Conservation (phyloP, 2,329 filamentous ascomycete species). For the Hypoxylon rubiginosum region DNA sequence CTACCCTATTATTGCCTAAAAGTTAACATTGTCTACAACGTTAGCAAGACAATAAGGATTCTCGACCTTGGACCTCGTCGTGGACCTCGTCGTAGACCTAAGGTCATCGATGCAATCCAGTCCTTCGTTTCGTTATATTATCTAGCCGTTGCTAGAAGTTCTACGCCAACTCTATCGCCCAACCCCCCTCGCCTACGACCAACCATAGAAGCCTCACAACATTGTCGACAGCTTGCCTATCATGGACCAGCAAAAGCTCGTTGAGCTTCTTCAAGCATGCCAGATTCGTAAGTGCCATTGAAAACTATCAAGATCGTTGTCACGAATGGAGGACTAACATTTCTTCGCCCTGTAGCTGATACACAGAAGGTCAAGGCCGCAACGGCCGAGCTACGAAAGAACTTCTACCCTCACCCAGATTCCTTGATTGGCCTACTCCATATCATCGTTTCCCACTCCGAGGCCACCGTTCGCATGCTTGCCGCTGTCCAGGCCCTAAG, state of each 20-base stretch:
- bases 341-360: constrained; percentile 72
- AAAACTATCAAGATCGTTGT: constrained; percentile 1
- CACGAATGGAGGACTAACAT: constrained; percentile 51
- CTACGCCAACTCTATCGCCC: background rate
- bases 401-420: constrained; percentile 89
- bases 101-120: constrained; percentile 37
- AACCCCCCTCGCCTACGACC: background rate
- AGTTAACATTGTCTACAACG: background rate
- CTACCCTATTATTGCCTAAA: constrained; percentile 24
- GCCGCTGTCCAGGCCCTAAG: constrained; percentile 91
- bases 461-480: constrained; percentile 83
- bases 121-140: constrained; percentile 8
- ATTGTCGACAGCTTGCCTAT: constrained; percentile 35
- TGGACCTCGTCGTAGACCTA: constrained; percentile 31
- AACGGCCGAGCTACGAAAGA: constrained; percentile 90
- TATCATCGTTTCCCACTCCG: constrained; percentile 83
- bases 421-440: constrained; percentile 89
- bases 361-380: constrained; percentile 91
- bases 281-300: constrained; percentile 78
- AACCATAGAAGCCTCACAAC: constrained; percentile 3
- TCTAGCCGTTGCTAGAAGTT: constrained; percentile 8
- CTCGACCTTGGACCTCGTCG: constrained; percentile 17
- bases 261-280: constrained; percentile 87
- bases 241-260: constrained; percentile 88
- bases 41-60: constrained; percentile 12